Evolutionary conservation across 1,284 basidiomycete genomes (phyloP).

Genomic region (Cryptococcus jaspeensis): DNA sequence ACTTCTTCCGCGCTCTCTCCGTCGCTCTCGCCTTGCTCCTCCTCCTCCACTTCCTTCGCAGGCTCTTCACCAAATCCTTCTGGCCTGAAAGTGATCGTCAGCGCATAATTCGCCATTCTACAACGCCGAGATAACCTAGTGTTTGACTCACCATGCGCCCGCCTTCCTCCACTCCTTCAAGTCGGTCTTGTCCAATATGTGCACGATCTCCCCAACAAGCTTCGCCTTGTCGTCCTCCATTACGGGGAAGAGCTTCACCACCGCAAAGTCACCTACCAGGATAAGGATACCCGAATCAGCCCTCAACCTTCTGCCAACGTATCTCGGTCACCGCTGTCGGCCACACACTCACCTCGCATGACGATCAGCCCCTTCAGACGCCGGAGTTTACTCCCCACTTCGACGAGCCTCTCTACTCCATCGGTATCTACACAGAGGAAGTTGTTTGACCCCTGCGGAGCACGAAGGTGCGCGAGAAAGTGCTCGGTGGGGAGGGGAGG

Average conservation of each 20-base stretch:
- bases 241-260: slow-evolving; percentile 29
- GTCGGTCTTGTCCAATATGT: slow-evolving; percentile 31
- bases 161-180: slow-evolving; percentile 39
- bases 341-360: slow-evolving; percentile 29
- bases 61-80: slow-evolving; percentile 26
- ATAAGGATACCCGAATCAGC: background rate
- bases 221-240: slow-evolving; percentile 18
- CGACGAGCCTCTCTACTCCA: slow-evolving; percentile 37
- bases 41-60: background rate
- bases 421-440: slow-evolving; percentile 31
- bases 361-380: slow-evolving; percentile 28
- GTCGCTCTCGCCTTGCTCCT: background rate
- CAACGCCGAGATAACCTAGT: background rate
- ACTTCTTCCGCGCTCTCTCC: slow-evolving; percentile 5
- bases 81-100: slow-evolving; percentile 17
- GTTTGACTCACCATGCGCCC: slow-evolving; percentile 41
- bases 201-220: slow-evolving; percentile 40
- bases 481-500: slow-evolving; percentile 30
- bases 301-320: background rate
- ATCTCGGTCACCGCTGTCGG: background rate
- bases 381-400: slow-evolving; percentile 30
- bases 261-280: slow-evolving; percentile 35
- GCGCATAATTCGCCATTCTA: background rate
- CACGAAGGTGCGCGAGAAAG: slow-evolving; percentile 32
- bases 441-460: slow-evolving; percentile 40